These are phyloP conservation scores for Acanthamoeba healyi DNA, from an alignment of 208 protist species.

Conservation along the genomic window DNA sequence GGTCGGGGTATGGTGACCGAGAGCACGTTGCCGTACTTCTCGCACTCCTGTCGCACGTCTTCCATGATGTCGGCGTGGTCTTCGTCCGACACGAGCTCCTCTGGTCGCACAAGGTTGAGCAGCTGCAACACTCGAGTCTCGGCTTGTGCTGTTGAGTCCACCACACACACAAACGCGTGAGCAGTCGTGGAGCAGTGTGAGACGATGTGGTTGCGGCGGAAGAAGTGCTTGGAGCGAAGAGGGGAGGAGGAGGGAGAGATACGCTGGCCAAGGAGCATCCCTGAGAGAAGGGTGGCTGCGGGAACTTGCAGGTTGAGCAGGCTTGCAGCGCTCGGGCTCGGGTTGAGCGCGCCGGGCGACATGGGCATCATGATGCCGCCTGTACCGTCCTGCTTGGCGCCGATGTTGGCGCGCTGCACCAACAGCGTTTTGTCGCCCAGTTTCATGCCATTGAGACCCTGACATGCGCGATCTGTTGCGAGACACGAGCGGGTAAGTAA, in stretches of 20 bases:
- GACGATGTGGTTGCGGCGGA: not conserved
- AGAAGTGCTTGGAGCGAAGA: not conserved
- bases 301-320: conserved; percentile 71
- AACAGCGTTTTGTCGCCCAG: conserved; percentile 85
- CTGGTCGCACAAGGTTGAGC: conserved; percentile 72
- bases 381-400: conserved; percentile 57
- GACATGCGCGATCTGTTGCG: conserved; percentile 82
- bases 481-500: too few relatives aligned
- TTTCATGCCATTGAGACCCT: conserved; percentile 81
- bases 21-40: conserved; percentile 79
- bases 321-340: conserved; percentile 10
- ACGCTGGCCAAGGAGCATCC: conserved; percentile 38
- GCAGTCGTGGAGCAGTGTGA: too few relatives aligned
- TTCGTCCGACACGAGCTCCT: conserved; percentile 77
- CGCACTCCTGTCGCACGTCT: conserved; percentile 79
- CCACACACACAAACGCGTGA: too few relatives aligned
- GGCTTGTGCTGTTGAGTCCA: not conserved
- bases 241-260: not conserved
- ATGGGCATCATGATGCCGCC: not conserved
- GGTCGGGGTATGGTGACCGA: conserved; percentile 80
- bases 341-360: not conserved
- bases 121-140: conserved; percentile 75
- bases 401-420: conserved; percentile 85
- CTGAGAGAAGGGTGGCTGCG: conserved; percentile 28
- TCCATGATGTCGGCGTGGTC: conserved; percentile 81